Evolutionary conservation across 805 yeast species (phyloP).

Genomic region (Zygosaccharomyces rouxii): DNA sequence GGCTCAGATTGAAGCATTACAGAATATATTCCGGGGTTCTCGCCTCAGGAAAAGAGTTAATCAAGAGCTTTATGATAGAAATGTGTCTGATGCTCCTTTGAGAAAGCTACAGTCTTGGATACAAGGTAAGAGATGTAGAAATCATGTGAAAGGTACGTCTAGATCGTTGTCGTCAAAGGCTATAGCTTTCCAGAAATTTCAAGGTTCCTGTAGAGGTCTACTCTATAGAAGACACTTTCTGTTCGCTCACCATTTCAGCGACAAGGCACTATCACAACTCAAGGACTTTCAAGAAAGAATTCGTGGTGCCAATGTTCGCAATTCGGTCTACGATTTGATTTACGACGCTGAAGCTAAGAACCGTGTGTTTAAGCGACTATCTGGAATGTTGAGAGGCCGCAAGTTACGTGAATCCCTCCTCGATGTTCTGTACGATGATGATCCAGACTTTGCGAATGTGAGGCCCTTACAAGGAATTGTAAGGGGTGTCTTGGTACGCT

Average conservation of each 20-base stretch:
- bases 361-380: conserved; percentile 6
- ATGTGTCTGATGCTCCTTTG: conserved; percentile 10
- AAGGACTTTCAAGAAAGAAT: background rate
- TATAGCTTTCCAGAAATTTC: conserved; percentile 37
- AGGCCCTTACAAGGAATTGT: conserved; percentile 49
- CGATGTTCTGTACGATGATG: background rate
- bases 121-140: conserved; percentile 9
- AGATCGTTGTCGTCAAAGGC: background rate
- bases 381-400: conserved; percentile 16
- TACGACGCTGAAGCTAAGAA: background rate
- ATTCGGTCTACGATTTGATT: background rate
- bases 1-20: conserved; percentile 31
- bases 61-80: conserved; percentile 2
- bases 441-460: conserved; percentile 1
- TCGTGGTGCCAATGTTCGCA: background rate
- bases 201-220: conserved; percentile 49
- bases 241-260: background rate
- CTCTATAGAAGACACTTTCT: conserved; percentile 33
- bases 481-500: conserved; percentile 61
- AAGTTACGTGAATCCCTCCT: conserved; percentile 2
- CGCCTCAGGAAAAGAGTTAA: conserved; percentile 27
- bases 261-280: background rate
- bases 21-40: conserved; percentile 40
- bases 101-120: conserved; percentile 24
- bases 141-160: background rate